Evolutionary conservation across 2,329 filamentous ascomycete genomes (phyloP), one percentile per base, ranked within the genome.

Genomic region (Sporothrix brasiliensis): DNA sequence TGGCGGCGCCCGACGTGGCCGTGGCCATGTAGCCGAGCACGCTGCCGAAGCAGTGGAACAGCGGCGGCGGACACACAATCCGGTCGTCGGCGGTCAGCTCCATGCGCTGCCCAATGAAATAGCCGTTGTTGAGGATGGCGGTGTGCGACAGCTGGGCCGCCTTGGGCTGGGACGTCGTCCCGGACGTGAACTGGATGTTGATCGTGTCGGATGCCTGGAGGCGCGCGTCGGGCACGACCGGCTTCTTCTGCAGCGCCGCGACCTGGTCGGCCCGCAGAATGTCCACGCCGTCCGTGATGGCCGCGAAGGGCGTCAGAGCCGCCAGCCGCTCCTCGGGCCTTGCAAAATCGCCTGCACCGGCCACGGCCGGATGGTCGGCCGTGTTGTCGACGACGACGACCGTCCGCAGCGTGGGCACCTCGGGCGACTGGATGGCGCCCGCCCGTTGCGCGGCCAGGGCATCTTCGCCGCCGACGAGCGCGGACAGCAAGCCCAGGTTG

Each of bases 1-100:
- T 92, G 19, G 90, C 84, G 0, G 92, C 88, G 70, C 93, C 92
- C 19, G 83, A 84, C 0, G 94, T 97, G 0, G 92, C 93, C 0
- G 93, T 95, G 0, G 95, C 94, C 92, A 97, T 96, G 81, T 95
- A 96, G n/a, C 95, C 94, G 0, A 98, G 83, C 9, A 97, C 91
- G 76, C 86, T 90, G 68, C 95, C 95, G 79, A 98, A 98, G 82
- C 95, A 98, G 82, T 91, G 88, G 79, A 96, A 97, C 1, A 97
- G 83, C 0, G 93, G 93, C 1, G 93, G 93, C 19, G 93, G 93
- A 74, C 92, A 94, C 77, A 93, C 92, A 65, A 97, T 89, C 6
- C 90, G 84, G 79, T 98, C 95, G 0, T 83, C 74, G 0, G 90
- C 84, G 0, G 86, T 90, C 14, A 99, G 85, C 0, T 91, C 87